phyloP scores from a whole-genome alignment of 2,329 filamentous ascomycete species.

The Alternaria sp. region DNA sequence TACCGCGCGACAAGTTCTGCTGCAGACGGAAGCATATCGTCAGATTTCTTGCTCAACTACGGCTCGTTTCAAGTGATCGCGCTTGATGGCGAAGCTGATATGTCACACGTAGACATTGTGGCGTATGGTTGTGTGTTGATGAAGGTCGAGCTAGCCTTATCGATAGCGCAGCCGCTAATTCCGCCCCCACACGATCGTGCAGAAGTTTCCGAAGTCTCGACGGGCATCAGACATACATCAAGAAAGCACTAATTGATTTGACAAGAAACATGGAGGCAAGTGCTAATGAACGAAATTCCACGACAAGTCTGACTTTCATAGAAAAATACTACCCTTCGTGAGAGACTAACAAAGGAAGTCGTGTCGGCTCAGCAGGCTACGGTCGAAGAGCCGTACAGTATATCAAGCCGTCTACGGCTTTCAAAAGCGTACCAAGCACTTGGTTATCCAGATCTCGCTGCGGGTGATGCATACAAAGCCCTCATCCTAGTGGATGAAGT shows the following conservation, averaged over 20 bases:
- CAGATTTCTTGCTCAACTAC: too few species aligned
- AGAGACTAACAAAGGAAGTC: constrained; percentile 26
- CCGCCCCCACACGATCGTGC: constrained; percentile 3
- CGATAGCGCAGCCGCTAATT: constrained; percentile 3
- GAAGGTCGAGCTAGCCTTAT: constrained; percentile 11
- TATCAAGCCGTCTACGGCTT: constrained; percentile 61
- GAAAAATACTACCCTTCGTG: constrained; percentile 7
- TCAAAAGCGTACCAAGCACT: constrained; percentile 74
- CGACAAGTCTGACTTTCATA: neutral
- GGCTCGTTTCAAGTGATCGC: neutral
- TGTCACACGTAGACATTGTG: neutral
- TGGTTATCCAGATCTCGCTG: constrained; percentile 87
- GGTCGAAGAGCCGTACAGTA: constrained; percentile 46
- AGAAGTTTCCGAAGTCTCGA: constrained; percentile 7
- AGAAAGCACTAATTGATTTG: neutral
- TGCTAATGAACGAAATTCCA: neutral
- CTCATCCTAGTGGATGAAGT: constrained; percentile 86
- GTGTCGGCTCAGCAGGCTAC: constrained; percentile 32
- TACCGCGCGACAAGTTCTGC: constrained; percentile 52
- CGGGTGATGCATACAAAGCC: constrained; percentile 87
- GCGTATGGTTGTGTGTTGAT: neutral
- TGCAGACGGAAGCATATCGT: constrained; percentile 45
- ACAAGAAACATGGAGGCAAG: constrained; percentile 17
- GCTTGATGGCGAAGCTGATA: neutral
- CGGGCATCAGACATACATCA: neutral